Evolutionary conservation across 2,329 filamentous ascomycete genomes (phyloP), one percentile per base, ranked within the genome.

Genomic region (Corynespora cassiicola): DNA sequence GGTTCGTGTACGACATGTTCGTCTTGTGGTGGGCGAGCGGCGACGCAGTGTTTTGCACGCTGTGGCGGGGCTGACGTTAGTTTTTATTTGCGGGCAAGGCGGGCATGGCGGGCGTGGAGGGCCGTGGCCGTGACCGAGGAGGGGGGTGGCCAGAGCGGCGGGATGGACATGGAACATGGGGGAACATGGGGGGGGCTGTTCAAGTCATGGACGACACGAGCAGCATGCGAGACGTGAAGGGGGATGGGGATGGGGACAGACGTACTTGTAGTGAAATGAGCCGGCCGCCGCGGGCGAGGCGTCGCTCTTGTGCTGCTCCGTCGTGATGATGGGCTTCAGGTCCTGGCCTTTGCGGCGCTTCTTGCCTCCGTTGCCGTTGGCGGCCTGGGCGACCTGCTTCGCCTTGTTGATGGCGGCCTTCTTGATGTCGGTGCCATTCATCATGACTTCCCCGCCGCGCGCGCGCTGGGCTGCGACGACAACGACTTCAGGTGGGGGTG

Each of bases 291-390:
- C 61, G 34, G 69, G 67, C 51, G 75, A 70, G 66, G 70, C 56
- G 51, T 75, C 60, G 59, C 52, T 49, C 58, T 68, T 62, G 71
- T 75, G 68, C 68, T 73, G 58, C 58, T 88, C 85, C 43, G 79
- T 86, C 25, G 85, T 89, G 69, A 89, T 86, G 62, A 89, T 88
- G 58, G 86, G 86, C 72, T 88, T 87, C 53, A 88, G 72, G 50
- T 77, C 74, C 36, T 78, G 79, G 26, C 85, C 83, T 77, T 89
- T 89, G 75, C 86, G 85, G 62, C 85, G 79, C 77, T 89, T 89
- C 77, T 87, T 88, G 49, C 74, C 76, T 58, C 74, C 75, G 65
- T 75, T 80, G 44, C 72, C 73, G 68, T 76, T 76, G 36, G 75
- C 73, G 36, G 75, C 78, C 71, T 79, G 74, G 45, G 80, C 80